A percentile compares a stretch with the other conserved stretches of the same genome.
These are phyloP conservation scores for Rhodotorula graminis DNA, from an alignment of 768 basidiomycete genomes.

Conservation along the genomic window DNA sequence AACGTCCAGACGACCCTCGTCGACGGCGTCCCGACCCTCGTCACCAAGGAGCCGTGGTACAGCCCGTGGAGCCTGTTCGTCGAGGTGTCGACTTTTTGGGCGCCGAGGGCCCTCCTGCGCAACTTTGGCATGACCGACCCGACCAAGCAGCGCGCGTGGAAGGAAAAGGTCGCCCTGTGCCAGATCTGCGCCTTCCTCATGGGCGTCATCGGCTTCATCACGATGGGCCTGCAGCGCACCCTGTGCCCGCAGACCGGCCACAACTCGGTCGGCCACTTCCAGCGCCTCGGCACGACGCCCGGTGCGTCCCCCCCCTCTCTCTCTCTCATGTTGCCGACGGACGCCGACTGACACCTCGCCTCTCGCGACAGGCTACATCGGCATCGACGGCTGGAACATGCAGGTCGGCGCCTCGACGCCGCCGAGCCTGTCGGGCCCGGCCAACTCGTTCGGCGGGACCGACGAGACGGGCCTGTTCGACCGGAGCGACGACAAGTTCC, in stretches of 20 bases:
- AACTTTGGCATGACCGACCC: slow-evolving; percentile 74
- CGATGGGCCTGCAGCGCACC: slow-evolving; percentile 87
- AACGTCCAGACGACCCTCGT: slow-evolving; percentile 29
- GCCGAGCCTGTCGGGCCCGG: slow-evolving; percentile 60
- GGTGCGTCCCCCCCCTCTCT: slow-evolving; percentile 30
- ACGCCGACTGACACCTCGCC: not conserved
- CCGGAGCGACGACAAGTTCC: slow-evolving; percentile 62
- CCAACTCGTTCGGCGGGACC: slow-evolving; percentile 61
- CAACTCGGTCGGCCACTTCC: slow-evolving; percentile 51
- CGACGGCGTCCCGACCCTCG: slow-evolving; percentile 40
- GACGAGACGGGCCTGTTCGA: slow-evolving; percentile 86
- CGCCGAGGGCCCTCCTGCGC: slow-evolving; percentile 68
- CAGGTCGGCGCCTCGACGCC: slow-evolving; percentile 58
- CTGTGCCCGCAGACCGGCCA: slow-evolving; percentile 67
- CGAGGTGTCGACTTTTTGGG: slow-evolving; percentile 80
- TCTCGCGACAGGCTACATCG: slow-evolving; percentile 58
- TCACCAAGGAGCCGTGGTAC: slow-evolving; percentile 38
- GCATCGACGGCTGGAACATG: slow-evolving; percentile 69
- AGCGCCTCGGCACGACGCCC: slow-evolving; percentile 54
- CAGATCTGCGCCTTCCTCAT: slow-evolving; percentile 77
- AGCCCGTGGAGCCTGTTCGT: slow-evolving; percentile 76
- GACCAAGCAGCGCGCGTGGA: slow-evolving; percentile 81
- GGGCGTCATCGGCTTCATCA: slow-evolving; percentile 76
- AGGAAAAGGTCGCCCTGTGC: slow-evolving; percentile 92
- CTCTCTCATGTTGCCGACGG: not conserved